A percentile compares a stretch with the other conserved stretches of the same genome.
Conservation (phyloP, 1,284 basidiomycete species). For the Heterobasidion occidentale region DNA sequence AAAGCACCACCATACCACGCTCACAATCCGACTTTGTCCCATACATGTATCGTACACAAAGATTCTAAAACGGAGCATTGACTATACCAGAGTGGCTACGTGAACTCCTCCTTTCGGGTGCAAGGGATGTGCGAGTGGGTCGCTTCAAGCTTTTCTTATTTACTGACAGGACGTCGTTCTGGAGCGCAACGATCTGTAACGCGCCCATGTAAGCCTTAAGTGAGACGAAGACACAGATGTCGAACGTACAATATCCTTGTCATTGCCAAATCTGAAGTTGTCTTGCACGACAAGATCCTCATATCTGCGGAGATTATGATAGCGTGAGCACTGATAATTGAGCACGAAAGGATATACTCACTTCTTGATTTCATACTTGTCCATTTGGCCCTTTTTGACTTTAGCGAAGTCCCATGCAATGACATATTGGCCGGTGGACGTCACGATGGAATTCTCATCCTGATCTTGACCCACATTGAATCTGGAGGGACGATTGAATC, state of each 20-base stretch:
- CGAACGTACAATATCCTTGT: constrained; percentile 83
- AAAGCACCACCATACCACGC: too few species aligned
- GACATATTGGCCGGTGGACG: constrained; percentile 92
- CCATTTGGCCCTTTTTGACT: constrained; percentile 85
- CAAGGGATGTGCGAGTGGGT: constrained; percentile 78
- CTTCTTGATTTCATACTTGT: constrained; percentile 95
- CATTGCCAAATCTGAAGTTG: constrained; percentile 93
- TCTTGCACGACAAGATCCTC: constrained; percentile 94
- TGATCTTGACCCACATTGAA: constrained; percentile 89
- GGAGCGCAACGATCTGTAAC: constrained; percentile 80
- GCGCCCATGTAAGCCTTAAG: background rate
- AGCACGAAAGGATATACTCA: constrained; percentile 18
- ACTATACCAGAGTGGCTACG: constrained; percentile 58
- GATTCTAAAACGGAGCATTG: constrained; percentile 54
- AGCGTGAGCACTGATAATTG: background rate
- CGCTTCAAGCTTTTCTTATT: constrained; percentile 90
- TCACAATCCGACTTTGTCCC: background rate
- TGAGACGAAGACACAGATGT: background rate
- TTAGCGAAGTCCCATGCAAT: constrained; percentile 95
- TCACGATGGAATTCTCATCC: constrained; percentile 93
- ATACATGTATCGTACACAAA: background rate
- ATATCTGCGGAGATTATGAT: constrained; percentile 41
- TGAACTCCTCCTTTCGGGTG: constrained; percentile 33
- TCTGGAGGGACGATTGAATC: constrained; percentile 30
- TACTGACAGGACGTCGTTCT: constrained; percentile 90